Evolutionary conservation across 148 eudicot species (phyloP).

Genomic region (Rheum nobile): DNA sequence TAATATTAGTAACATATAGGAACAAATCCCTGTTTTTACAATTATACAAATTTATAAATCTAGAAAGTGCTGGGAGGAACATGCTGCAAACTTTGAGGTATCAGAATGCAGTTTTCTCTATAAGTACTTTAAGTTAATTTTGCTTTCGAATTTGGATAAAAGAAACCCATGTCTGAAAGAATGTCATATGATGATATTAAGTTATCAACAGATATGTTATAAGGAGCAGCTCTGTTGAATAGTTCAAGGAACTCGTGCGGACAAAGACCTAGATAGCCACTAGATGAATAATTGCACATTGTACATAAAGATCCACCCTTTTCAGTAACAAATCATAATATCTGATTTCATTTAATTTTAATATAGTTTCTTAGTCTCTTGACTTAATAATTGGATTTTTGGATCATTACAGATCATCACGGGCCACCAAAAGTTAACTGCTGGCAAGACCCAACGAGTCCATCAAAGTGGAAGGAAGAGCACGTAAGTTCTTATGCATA

Average conservation of each 20-base stretch:
- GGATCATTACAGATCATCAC: slow-evolving; percentile 36
- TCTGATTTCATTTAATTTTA: background rate
- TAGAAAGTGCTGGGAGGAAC: background rate
- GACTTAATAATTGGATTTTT: background rate
- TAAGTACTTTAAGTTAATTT: background rate
- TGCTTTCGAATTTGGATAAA: background rate
- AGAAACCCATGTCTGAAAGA: background rate
- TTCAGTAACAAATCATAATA: background rate
- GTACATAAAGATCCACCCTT: background rate
- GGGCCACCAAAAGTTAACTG: slow-evolving; percentile 35
- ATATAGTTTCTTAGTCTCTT: background rate
- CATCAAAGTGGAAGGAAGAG: slow-evolving; percentile 52
- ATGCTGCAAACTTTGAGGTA: background rate
- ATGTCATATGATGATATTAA: background rate
- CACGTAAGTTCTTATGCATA: slow-evolving; percentile 27
- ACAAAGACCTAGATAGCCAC: background rate
- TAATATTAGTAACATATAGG: too few species aligned
- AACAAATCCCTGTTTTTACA: too few species aligned
- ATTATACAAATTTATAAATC: background rate
- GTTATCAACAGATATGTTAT: background rate
- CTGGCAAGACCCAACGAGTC: slow-evolving; percentile 53
- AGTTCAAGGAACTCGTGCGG: background rate
- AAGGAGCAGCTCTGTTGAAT: background rate
- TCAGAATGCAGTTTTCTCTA: background rate
- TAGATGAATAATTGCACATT: background rate